Evolutionary conservation across 1,139 yeast species (phyloP).

Genomic region (Diutina sp.): DNA sequence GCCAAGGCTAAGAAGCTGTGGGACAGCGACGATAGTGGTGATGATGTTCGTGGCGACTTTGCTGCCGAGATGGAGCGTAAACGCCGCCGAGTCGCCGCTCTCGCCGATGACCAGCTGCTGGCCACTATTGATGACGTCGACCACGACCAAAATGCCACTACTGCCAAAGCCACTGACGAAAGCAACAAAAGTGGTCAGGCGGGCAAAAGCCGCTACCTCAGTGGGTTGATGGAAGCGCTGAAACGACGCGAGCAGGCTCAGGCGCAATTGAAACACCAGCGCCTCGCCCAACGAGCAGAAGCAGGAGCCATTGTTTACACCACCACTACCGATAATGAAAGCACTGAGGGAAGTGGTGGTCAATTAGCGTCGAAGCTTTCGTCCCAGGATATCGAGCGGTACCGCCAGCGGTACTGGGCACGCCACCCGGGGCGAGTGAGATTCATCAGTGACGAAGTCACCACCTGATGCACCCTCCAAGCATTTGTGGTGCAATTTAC

Average conservation of each 20-base stretch:
- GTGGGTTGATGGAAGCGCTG: conserved; percentile 2
- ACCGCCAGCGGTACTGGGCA: neutral
- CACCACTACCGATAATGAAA: neutral
- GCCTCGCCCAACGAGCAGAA: conserved; percentile 1
- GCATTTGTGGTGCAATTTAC: no score
- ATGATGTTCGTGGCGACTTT: neutral
- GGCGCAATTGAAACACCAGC: conserved; percentile 1
- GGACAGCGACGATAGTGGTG: neutral
- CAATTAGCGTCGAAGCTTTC: neutral
- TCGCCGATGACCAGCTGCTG: conserved; percentile 3
- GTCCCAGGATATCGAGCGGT: neutral
- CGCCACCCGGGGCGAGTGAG: neutral
- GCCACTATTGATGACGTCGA: neutral
- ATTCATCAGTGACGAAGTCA: neutral
- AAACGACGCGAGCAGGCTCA: conserved; percentile 5
- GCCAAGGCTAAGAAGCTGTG: neutral
- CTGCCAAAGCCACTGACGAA: neutral
- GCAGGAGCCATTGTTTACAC: neutral
- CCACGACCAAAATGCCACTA: no score
- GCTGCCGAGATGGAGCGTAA: neutral
- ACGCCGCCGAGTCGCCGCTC: neutral
- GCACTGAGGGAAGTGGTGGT: no score
- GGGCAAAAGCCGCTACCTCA: neutral
- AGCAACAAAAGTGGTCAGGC: neutral
- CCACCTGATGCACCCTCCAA: neutral